These are phyloP conservation scores for Trypanosoma grayi DNA, from an alignment of 208 protist genomes.

Conservation along the genomic window DNA sequence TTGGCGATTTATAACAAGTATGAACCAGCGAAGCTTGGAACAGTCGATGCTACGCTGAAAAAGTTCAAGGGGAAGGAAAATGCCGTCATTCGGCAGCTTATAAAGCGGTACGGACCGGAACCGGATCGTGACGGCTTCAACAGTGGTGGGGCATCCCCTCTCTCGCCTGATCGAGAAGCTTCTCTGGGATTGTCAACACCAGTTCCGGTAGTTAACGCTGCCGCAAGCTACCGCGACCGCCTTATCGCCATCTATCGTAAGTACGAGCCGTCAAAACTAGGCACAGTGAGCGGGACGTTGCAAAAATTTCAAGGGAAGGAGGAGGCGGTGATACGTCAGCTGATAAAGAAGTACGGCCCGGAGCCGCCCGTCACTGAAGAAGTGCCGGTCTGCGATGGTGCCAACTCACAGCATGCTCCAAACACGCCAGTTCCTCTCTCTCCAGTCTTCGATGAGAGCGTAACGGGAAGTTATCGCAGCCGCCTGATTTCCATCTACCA, in stretches of 20 bases:
- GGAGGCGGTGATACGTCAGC: slow-evolving; percentile 42
- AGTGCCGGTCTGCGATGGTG: no score
- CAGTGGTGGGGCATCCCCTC: neutral
- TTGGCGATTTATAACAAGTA: slow-evolving; percentile 67
- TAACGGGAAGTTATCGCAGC: slow-evolving; percentile 38
- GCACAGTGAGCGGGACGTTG: slow-evolving; percentile 42
- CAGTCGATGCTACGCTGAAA: slow-evolving; percentile 56
- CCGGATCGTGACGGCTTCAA: slow-evolving; percentile 9
- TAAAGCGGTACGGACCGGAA: slow-evolving; percentile 78
- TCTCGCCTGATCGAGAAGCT: no score
- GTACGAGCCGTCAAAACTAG: slow-evolving; percentile 55
- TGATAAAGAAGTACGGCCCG: slow-evolving; percentile 55
- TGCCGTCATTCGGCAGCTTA: slow-evolving; percentile 58
- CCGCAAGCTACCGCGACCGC: no score
- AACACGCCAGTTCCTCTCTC: neutral
- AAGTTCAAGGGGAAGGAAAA: slow-evolving; percentile 68
- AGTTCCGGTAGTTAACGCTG: no score
- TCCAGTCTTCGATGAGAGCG: neutral
- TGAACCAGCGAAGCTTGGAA: slow-evolving; percentile 58
- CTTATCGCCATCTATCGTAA: slow-evolving; percentile 42
- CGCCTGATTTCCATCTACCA: slow-evolving; percentile 45
- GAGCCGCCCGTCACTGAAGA: slow-evolving; percentile 25
- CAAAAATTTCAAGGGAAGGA: slow-evolving; percentile 47
- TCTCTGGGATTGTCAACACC: no score
- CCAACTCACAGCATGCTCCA: no score